Conservation (phyloP, 257 asterid genomes). For the Plantago elongata region DNA sequence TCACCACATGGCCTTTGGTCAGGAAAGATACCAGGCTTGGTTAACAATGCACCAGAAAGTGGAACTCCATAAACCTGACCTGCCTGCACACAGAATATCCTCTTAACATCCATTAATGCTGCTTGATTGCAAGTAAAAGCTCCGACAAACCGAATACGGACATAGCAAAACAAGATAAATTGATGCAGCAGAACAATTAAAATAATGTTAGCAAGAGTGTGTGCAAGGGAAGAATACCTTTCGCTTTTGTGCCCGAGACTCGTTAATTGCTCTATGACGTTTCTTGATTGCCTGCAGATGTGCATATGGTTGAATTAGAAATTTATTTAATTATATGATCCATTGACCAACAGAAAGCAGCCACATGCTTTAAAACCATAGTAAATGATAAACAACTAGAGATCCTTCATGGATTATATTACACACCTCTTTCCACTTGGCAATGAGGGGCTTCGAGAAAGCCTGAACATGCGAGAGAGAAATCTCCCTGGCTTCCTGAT, state of each 20-base stretch:
- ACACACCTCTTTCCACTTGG: conserved; percentile 86
- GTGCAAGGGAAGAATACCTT: conserved; percentile 54
- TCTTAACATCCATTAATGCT: neutral
- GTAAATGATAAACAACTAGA: conserved; percentile 8
- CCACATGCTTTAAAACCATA: conserved; percentile 8
- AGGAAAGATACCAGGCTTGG: conserved; percentile 74
- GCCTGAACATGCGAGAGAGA: conserved; percentile 64
- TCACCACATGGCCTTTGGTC: conserved; percentile 94
- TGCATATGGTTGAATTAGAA: conserved; percentile 17
- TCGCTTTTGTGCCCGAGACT: conserved; percentile 91
- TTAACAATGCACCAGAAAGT: conserved; percentile 72
- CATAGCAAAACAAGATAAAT: neutral
- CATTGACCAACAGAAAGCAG: conserved; percentile 13
- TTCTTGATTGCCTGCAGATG: conserved; percentile 77
- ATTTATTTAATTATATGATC: conserved; percentile 14
- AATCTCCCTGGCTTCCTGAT: conserved; percentile 82
- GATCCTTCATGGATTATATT: conserved; percentile 11
- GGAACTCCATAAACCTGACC: conserved; percentile 99
- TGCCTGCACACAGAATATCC: conserved; percentile 49
- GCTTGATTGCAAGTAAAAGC: no score
- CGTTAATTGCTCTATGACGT: conserved; percentile 89
- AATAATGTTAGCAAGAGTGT: conserved; percentile 9
- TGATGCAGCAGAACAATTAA: conserved; percentile 9
- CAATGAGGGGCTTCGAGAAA: conserved; percentile 59
- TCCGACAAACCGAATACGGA: no score